Percentiles rank a stretch among this genome's conserved stretches.
phyloP scores from a whole-genome alignment of 1,139 yeast species.

The Geotrichum candidum region DNA sequence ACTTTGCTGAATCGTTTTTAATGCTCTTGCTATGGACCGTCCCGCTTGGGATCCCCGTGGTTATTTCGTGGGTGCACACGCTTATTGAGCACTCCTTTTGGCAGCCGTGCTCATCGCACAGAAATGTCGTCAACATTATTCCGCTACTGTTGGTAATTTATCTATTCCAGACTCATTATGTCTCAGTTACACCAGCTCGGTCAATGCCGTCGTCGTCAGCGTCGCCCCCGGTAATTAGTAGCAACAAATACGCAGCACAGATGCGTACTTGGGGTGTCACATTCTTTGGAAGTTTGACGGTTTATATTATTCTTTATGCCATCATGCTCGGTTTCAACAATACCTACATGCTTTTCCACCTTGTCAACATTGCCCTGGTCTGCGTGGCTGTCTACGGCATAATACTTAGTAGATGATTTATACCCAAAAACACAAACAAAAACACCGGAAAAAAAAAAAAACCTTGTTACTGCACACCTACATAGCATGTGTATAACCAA shows the following conservation, averaged over 20 bases:
- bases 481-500: too few species aligned
- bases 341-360: slow-evolving; percentile 35
- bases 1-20: slow-evolving; percentile 9
- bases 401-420: neutral
- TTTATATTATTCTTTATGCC: slow-evolving; percentile 21
- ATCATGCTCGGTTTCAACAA: slow-evolving; percentile 33
- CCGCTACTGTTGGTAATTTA: slow-evolving; percentile 28
- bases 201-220: neutral
- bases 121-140: slow-evolving; percentile 30
- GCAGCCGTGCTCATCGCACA: slow-evolving; percentile 29
- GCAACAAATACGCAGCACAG: neutral
- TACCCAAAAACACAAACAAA: neutral
- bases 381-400: neutral
- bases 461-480: neutral
- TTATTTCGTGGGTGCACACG: slow-evolving; percentile 36
- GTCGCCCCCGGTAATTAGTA: neutral
- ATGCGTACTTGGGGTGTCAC: neutral
- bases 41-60: slow-evolving; percentile 33
- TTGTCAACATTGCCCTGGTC: slow-evolving; percentile 24
- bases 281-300: neutral
- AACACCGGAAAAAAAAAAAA: neutral
- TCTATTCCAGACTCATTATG: slow-evolving; percentile 18
- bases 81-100: slow-evolving; percentile 30
- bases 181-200: neutral
- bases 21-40: slow-evolving; percentile 32